Evolutionary conservation across 2,329 filamentous ascomycete species (phyloP).

Genomic region (Penicillium rolfsii): DNA sequence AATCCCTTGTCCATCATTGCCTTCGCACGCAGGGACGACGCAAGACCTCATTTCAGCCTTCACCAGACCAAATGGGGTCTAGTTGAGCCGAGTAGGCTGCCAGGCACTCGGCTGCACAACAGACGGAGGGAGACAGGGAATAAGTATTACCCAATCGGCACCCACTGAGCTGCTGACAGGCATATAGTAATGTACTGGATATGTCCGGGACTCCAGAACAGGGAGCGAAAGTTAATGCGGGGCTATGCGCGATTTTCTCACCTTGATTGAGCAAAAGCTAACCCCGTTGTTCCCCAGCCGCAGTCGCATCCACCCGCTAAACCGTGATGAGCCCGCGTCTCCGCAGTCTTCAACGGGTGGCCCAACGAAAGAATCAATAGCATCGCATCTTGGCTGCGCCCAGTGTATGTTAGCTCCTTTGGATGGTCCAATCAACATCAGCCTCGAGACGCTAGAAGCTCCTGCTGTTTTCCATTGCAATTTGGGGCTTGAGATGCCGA

Average conservation of each 20-base stretch:
- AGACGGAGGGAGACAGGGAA: background rate
- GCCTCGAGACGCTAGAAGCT: constrained; percentile 8
- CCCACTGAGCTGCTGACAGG: background rate
- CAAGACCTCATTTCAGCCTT: constrained; percentile 8
- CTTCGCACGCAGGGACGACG: constrained; percentile 11
- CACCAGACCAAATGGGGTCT: background rate
- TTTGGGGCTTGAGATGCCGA: constrained; percentile 13
- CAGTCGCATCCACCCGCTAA: constrained; percentile 9
- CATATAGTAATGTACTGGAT: background rate
- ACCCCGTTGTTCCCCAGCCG: background rate
- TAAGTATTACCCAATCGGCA: too few species aligned
- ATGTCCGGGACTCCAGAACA: background rate
- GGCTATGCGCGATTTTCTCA: constrained; percentile 22
- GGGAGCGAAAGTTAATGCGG: constrained; percentile 4
- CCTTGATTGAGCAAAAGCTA: background rate
- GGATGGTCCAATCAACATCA: constrained; percentile 13
- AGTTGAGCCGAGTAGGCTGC: background rate
- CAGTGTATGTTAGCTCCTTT: background rate
- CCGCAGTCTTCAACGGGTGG: constrained; percentile 20
- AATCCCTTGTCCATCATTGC: constrained; percentile 14
- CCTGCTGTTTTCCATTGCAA: background rate
- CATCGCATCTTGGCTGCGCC: background rate
- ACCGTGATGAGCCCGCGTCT: constrained; percentile 10
- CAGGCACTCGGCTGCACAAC: constrained; percentile 7
- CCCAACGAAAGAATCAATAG: background rate